Evolutionary conservation across 768 basidiomycete genomes (phyloP).

Genomic region (Mycena chlorophos): DNA sequence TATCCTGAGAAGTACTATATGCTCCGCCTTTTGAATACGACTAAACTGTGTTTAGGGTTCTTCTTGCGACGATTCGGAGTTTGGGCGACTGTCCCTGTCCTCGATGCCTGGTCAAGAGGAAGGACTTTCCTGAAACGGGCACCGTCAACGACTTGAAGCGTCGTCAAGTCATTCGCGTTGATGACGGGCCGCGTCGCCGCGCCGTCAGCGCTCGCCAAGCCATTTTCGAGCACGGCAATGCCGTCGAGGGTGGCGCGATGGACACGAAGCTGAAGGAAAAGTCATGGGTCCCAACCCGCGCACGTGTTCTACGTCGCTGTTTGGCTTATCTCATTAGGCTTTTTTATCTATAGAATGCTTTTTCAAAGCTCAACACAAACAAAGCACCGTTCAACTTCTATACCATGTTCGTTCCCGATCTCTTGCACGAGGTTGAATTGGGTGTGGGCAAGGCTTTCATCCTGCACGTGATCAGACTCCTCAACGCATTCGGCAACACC

Average conservation of each 20-base stretch:
- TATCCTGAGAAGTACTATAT: conserved; percentile 32
- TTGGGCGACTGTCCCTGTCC: conserved; percentile 26
- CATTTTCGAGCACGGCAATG: neutral
- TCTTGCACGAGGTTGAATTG: conserved; percentile 42
- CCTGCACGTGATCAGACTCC: conserved; percentile 35
- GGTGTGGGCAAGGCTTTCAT: conserved; percentile 40
- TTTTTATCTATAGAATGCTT: conserved; percentile 31
- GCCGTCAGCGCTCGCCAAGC: neutral
- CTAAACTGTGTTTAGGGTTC: conserved; percentile 13
- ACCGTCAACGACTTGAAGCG: conserved; percentile 12
- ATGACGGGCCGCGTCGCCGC: conserved; percentile 1
- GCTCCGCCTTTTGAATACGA: neutral
- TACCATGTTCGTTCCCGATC: conserved; percentile 31
- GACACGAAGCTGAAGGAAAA: neutral
- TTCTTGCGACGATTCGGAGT: conserved; percentile 20
- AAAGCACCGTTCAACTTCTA: conserved; percentile 26
- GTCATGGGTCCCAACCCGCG: neutral
- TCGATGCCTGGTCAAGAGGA: conserved; percentile 18
- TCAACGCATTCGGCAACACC: conserved; percentile 24
- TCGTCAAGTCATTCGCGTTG: neutral
- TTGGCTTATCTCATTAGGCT: conserved; percentile 2
- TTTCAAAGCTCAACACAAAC: conserved; percentile 18
- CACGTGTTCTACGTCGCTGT: neutral
- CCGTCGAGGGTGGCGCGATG: neutral
- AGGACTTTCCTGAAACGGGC: conserved; percentile 13